phyloP scores from a whole-genome alignment of 805 yeast genomes.

The Ogataea pignaliae region DNA sequence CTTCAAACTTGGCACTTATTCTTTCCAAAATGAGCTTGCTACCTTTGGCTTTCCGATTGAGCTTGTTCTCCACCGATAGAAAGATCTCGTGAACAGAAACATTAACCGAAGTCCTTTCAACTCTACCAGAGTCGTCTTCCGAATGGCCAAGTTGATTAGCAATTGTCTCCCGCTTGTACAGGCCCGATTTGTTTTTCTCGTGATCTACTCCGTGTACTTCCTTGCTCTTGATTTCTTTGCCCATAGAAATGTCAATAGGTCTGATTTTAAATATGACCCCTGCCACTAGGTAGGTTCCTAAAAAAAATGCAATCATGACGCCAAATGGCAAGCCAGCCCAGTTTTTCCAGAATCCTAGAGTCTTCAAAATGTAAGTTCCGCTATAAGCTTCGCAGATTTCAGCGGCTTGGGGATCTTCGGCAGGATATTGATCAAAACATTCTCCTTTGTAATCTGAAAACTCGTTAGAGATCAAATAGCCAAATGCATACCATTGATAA shows the following conservation, averaged over 20 bases:
- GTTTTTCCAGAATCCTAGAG: slow-evolving; percentile 55
- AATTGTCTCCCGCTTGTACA: neutral
- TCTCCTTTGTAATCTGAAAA: slow-evolving; percentile 59
- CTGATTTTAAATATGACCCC: slow-evolving; percentile 43
- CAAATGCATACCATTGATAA: slow-evolving; percentile 75
- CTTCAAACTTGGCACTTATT: slow-evolving; percentile 47
- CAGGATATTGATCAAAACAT: slow-evolving; percentile 39
- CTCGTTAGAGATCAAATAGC: slow-evolving; percentile 61
- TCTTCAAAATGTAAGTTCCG: slow-evolving; percentile 49
- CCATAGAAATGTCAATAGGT: slow-evolving; percentile 50
- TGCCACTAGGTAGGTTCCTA: slow-evolving; percentile 50
- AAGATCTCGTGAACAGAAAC: slow-evolving; percentile 18
- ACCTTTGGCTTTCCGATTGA: slow-evolving; percentile 9
- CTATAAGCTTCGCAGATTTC: slow-evolving; percentile 42
- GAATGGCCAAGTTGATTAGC: neutral
- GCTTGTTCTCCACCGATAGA: slow-evolving; percentile 19
- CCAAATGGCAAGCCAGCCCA: slow-evolving; percentile 69
- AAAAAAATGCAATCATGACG: slow-evolving; percentile 51
- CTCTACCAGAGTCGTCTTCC: neutral
- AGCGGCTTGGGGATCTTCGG: slow-evolving; percentile 25
- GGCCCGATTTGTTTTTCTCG: slow-evolving; percentile 1
- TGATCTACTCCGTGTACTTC: slow-evolving; percentile 13
- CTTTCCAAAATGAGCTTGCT: slow-evolving; percentile 37
- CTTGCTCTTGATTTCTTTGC: slow-evolving; percentile 27
- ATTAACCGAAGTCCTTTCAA: slow-evolving; percentile 7